These are phyloP conservation scores for Neopestalotiopsis clavispora DNA, from an alignment of 2,329 filamentous ascomycete genomes.

Conservation along the genomic window DNA sequence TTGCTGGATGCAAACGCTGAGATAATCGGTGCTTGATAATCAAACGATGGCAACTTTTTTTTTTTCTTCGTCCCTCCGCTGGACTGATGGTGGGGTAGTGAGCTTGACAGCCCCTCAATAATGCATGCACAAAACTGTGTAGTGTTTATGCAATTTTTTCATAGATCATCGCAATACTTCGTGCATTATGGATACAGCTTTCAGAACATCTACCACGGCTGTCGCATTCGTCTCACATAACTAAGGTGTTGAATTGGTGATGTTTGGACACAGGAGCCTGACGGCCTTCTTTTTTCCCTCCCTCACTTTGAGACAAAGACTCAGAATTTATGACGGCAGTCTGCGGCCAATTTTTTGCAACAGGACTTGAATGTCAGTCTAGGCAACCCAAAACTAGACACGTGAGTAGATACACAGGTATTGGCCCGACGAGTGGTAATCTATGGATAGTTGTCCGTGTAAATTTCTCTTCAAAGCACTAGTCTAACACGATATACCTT, in stretches of 20 bases:
- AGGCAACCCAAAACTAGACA: no score
- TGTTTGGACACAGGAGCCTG: no score
- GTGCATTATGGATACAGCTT: background rate
- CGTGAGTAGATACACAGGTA: no score
- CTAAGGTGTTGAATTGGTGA: no score
- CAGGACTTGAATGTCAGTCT: no score
- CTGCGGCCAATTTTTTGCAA: no score
- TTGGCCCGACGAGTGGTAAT: background rate
- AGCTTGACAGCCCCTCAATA: conserved; percentile 10
- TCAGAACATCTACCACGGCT: background rate
- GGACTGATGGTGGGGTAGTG: conserved; percentile 14
- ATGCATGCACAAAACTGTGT: conserved; percentile 1
- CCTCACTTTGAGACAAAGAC: no score
- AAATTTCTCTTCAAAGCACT: no score
- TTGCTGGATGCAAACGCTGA: background rate
- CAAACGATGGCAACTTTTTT: conserved; percentile 14
- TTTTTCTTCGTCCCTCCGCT: background rate
- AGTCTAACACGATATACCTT: conserved; percentile 10
- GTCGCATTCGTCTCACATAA: no score
- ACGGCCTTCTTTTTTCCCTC: no score
- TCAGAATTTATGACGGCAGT: no score
- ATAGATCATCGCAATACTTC: no score
- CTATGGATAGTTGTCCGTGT: background rate
- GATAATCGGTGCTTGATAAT: conserved; percentile 17
- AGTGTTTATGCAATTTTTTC: background rate